A percentile compares a stretch with the other conserved stretches of the same genome.
phyloP scores from a whole-genome alignment of 164 flowering plant species.

The Stephania yunnanensis region DNA sequence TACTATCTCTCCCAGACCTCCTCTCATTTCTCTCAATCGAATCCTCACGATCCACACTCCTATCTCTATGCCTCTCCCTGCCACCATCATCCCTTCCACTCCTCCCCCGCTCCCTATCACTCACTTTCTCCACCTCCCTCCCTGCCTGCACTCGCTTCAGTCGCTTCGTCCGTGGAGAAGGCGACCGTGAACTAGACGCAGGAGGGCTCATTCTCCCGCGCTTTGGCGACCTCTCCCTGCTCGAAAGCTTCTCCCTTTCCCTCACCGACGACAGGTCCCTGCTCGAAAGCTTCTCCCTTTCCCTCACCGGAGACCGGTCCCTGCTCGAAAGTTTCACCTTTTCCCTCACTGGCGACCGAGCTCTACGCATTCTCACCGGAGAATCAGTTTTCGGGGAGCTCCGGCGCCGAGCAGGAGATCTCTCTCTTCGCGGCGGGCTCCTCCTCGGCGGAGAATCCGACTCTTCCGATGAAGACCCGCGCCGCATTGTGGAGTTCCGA shows the following conservation, averaged over 20 bases:
- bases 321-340: slow-evolving; percentile 20
- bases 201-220: slow-evolving; percentile 21
- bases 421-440: slow-evolving; percentile 37
- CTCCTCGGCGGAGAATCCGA: slow-evolving; percentile 43
- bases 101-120: slow-evolving; percentile 14
- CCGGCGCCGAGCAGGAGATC: slow-evolving; percentile 39
- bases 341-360: slow-evolving; percentile 23
- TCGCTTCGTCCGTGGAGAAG: slow-evolving; percentile 50
- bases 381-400: slow-evolving; percentile 35
- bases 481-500: slow-evolving; percentile 19
- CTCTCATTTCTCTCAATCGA: slow-evolving; percentile 32
- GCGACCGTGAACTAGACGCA: slow-evolving; percentile 27
- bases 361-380: slow-evolving; percentile 24
- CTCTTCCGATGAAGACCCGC: slow-evolving; percentile 15
- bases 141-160: slow-evolving; percentile 40
- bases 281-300: slow-evolving; percentile 19
- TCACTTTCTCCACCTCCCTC: slow-evolving; percentile 25
- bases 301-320: slow-evolving; percentile 26
- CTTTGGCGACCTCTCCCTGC: slow-evolving; percentile 28
- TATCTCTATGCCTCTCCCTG: slow-evolving; percentile 27
- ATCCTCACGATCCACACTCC: slow-evolving; percentile 26
- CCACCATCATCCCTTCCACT: slow-evolving; percentile 24
- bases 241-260: slow-evolving; percentile 22
- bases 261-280: slow-evolving; percentile 19
- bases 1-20: slow-evolving; percentile 37